Percentiles rank a stretch among this genome's conserved stretches.
Evolutionary conservation across 2,329 filamentous ascomycete genomes (phyloP).

Genomic region (Fusarium sp.): DNA sequence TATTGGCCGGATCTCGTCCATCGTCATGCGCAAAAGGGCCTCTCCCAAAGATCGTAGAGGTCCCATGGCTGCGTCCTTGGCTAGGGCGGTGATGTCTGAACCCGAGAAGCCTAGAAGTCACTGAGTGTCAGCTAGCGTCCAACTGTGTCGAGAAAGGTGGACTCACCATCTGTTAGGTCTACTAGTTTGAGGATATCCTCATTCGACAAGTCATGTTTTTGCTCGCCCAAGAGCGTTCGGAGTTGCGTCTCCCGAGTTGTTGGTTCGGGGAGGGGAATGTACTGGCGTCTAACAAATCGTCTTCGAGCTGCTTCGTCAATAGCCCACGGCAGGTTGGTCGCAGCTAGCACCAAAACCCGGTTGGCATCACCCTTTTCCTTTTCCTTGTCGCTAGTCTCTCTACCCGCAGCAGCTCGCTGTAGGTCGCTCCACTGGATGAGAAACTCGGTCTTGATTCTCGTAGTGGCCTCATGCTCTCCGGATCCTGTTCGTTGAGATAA

Average conservation of each 20-base stretch:
- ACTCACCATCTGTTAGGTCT: conserved; percentile 83
- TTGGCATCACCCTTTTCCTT: conserved; percentile 84
- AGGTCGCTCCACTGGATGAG: conserved; percentile 97
- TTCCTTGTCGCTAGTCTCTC: conserved; percentile 75
- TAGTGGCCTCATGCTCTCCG: conserved; percentile 91
- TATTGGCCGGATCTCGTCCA: conserved; percentile 94
- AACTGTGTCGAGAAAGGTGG: neutral
- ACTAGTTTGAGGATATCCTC: conserved; percentile 81
- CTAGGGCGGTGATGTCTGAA: conserved; percentile 94
- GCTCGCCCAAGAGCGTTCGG: conserved; percentile 82
- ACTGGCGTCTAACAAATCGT: conserved; percentile 92
- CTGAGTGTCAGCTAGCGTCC: conserved; percentile 6
- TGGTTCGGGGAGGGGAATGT: conserved; percentile 92
- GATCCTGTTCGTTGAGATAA: conserved; percentile 85
- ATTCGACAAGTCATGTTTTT: conserved; percentile 83
- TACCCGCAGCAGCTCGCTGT: conserved; percentile 89
- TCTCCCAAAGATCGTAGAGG: conserved; percentile 91
- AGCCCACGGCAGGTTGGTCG: conserved; percentile 96
- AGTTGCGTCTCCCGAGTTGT: conserved; percentile 85
- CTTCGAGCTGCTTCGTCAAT: conserved; percentile 95
- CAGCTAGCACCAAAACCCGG: conserved; percentile 90
- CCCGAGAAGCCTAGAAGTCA: conserved; percentile 86
- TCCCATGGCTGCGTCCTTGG: conserved; percentile 98
- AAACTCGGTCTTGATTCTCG: conserved; percentile 97
- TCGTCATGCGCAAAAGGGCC: conserved; percentile 87